Evolutionary conservation across 495 filamentous ascomycete species (phyloP).

Genomic region (Penicillium bialowiezense): DNA sequence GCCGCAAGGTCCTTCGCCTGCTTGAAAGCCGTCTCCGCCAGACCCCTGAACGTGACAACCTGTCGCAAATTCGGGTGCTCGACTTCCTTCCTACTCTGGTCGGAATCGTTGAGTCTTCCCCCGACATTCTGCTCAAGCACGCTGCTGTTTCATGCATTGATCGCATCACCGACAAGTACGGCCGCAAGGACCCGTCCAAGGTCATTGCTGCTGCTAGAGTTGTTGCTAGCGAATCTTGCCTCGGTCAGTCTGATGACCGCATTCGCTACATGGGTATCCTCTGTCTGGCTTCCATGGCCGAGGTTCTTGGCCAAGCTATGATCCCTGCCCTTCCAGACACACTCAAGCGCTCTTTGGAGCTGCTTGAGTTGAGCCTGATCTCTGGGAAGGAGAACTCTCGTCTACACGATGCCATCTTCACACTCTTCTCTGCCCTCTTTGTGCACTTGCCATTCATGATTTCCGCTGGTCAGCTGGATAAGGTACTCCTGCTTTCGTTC

Average conservation of each 20-base stretch:
- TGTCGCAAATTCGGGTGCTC: conserved; percentile 66
- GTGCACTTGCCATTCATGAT: conserved; percentile 85
- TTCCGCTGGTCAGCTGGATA: conserved; percentile 66
- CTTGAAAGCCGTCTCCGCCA: conserved; percentile 71
- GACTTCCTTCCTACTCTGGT: conserved; percentile 76
- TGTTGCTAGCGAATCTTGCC: conserved; percentile 70
- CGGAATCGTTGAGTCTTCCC: conserved; percentile 65
- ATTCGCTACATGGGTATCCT: conserved; percentile 80
- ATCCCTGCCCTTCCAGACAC: conserved; percentile 77
- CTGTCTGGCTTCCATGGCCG: conserved; percentile 81
- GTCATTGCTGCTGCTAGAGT: conserved; percentile 62
- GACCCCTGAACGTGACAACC: conserved; percentile 60
- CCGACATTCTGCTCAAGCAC: conserved; percentile 70
- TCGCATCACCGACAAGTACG: conserved; percentile 85
- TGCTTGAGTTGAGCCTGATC: conserved; percentile 61
- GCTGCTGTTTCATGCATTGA: conserved; percentile 84
- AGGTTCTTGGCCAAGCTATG: conserved; percentile 79
- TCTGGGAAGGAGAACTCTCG: conserved; percentile 50
- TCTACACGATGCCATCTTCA: conserved; percentile 78
- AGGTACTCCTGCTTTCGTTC: conserved; percentile 64
- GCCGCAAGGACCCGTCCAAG: conserved; percentile 75
- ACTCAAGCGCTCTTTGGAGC: conserved; percentile 64
- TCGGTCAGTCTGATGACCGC: conserved; percentile 67
- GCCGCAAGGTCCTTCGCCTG: conserved; percentile 74
- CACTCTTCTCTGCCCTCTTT: conserved; percentile 73